phyloP scores from a whole-genome alignment of 2,329 filamentous ascomycete genomes.

The Didymella segeticola region DNA sequence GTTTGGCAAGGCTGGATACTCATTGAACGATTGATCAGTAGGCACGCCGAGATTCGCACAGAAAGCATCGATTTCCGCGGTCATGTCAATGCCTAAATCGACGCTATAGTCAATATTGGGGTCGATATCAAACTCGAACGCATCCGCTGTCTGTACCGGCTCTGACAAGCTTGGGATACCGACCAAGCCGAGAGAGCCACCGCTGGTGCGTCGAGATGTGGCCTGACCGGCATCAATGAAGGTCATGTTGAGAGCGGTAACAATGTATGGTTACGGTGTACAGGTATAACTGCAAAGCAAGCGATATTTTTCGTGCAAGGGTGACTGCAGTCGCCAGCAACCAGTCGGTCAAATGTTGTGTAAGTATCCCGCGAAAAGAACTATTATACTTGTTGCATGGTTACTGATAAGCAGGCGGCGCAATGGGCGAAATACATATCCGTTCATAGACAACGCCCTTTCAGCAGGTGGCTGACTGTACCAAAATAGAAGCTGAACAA shows the following conservation, averaged over 20 bases:
- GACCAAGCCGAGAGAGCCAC: conserved; percentile 4
- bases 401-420: background rate
- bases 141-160: background rate
- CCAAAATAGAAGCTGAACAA: conserved; percentile 27
- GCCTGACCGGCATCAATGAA: background rate
- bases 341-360: background rate
- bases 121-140: conserved; percentile 5
- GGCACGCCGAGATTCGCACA: background rate
- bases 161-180: conserved; percentile 8
- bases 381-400: background rate
- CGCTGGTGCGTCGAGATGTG: conserved; percentile 3
- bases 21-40: background rate
- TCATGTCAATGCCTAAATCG: background rate
- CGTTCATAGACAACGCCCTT: conserved; percentile 27
- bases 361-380: background rate
- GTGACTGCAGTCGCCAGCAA: background rate
- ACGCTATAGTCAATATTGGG: background rate
- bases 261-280: background rate
- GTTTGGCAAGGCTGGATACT: background rate
- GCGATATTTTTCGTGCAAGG: background rate
- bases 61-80: background rate
- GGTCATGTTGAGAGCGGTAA: background rate
- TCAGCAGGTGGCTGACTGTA: conserved; percentile 15
- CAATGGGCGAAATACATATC: conserved; percentile 22
- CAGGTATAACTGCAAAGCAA: background rate